phyloP scores from a whole-genome alignment of 129 eudicot species.

The Flaveria trinervia region DNA sequence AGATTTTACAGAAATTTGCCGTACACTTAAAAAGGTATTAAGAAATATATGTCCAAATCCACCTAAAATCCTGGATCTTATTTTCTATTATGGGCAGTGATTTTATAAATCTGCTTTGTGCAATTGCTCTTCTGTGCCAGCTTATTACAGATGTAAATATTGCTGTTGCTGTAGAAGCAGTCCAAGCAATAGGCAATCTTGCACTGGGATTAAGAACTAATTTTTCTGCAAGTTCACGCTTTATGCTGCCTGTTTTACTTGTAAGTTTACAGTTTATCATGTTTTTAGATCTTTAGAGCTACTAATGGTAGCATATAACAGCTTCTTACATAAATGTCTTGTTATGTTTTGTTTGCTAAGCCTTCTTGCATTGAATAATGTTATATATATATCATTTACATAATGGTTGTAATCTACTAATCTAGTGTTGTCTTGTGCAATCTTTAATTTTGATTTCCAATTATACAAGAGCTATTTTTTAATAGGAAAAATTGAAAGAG shows the following conservation, averaged over 20 bases:
- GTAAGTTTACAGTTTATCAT: conserved; percentile 48
- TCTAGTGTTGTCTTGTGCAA: background rate
- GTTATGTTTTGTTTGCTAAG: background rate
- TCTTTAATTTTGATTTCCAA: background rate
- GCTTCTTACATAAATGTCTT: background rate
- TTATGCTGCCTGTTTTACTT: conserved; percentile 75
- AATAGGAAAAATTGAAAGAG: conserved; percentile 97
- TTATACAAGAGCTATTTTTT: conserved; percentile 19
- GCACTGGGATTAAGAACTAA: conserved; percentile 82
- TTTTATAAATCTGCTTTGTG: conserved; percentile 17
- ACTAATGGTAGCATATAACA: conserved; percentile 4
- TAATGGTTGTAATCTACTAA: background rate
- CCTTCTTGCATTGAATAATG: background rate
- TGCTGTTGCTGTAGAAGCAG: conserved; percentile 97
- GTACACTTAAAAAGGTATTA: conserved; percentile 86
- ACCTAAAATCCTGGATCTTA: background rate
- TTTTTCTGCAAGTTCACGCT: conserved; percentile 86
- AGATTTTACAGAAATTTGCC: conserved; percentile 89
- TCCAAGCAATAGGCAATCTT: conserved; percentile 96
- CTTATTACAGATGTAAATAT: conserved; percentile 93
- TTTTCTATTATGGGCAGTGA: background rate
- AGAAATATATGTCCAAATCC: background rate
- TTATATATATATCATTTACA: background rate
- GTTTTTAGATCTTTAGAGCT: background rate
- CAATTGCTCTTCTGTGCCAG: conserved; percentile 53